Evolutionary conservation across 176 grass and related monocot species (phyloP).

Genomic region (Eremochloa ophiuroides): DNA sequence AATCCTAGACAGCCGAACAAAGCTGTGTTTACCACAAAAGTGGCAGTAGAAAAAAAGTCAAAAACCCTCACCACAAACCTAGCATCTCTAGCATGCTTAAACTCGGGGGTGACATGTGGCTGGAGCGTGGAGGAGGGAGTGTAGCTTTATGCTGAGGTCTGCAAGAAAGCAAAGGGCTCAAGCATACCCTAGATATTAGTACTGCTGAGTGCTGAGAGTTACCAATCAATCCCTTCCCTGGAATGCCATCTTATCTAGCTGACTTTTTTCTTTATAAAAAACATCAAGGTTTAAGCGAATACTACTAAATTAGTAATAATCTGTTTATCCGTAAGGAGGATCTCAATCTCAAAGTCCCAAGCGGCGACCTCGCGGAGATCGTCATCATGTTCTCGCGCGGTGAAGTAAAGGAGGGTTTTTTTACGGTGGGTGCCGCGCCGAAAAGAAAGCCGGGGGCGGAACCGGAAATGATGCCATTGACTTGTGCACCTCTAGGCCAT

Average conservation of each 20-base stretch:
- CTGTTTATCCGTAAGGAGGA: neutral
- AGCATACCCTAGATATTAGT: neutral
- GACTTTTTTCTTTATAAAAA: too few relatives aligned
- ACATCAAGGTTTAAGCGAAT: too few relatives aligned
- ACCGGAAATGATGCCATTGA: slow-evolving; percentile 41
- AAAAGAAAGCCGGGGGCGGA: neutral
- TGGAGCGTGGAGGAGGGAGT: neutral
- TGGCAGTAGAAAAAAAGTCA: neutral
- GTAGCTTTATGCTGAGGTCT: neutral
- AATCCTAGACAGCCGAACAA: too few relatives aligned
- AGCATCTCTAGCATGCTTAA: neutral
- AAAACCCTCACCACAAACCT: neutral
- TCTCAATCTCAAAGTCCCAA: neutral
- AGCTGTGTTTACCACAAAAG: neutral
- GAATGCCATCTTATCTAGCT: neutral
- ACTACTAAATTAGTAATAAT: too few relatives aligned
- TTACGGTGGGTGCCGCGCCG: too few relatives aligned
- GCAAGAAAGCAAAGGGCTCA: neutral
- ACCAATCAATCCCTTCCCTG: neutral
- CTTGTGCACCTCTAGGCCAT: slow-evolving; percentile 28
- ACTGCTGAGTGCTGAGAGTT: neutral
- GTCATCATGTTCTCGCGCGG: neutral
- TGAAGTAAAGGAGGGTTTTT: too few relatives aligned
- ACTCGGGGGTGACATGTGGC: neutral
- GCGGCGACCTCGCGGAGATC: neutral